Evolutionary conservation across 2,329 filamentous ascomycete genomes (phyloP).

Genomic region (Neofusicoccum laricinum): DNA sequence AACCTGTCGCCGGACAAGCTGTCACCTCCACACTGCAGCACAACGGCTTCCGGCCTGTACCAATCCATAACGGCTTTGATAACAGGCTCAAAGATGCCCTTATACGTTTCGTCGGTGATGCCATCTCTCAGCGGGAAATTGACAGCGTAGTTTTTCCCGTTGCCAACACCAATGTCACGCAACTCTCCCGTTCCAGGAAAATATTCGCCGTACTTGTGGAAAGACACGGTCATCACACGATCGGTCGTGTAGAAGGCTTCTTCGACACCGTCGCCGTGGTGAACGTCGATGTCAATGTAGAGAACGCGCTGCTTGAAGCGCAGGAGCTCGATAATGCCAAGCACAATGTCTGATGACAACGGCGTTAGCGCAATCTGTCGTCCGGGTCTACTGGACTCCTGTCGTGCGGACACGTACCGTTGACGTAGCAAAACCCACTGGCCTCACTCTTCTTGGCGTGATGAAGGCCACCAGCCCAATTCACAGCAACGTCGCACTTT

Average conservation of each 20-base stretch:
- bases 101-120: slow-evolving; percentile 66
- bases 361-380: not conserved
- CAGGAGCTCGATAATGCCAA: slow-evolving; percentile 63
- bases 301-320: slow-evolving; percentile 63
- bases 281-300: slow-evolving; percentile 67
- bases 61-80: slow-evolving; percentile 68
- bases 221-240: slow-evolving; percentile 69
- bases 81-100: slow-evolving; percentile 66
- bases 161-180: slow-evolving; percentile 65
- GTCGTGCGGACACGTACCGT: slow-evolving; percentile 29
- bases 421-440: slow-evolving; percentile 49
- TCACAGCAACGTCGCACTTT: slow-evolving; percentile 65
- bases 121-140: slow-evolving; percentile 69
- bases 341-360: slow-evolving; percentile 55
- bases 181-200: slow-evolving; percentile 69
- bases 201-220: slow-evolving; percentile 72
- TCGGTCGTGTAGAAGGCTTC: slow-evolving; percentile 71
- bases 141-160: slow-evolving; percentile 65
- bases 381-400: not conserved
- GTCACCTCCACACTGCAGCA: slow-evolving; percentile 67
- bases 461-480: slow-evolving; percentile 50
- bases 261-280: slow-evolving; percentile 67
- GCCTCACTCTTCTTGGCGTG: slow-evolving; percentile 50
- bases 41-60: slow-evolving; percentile 65
- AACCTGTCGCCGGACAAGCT: slow-evolving; percentile 65